Percentiles rank a stretch among this genome's conserved stretches.
Evolutionary conservation across 1,139 yeast species (phyloP).

Genomic region (Geotrichum phurueaensis): DNA sequence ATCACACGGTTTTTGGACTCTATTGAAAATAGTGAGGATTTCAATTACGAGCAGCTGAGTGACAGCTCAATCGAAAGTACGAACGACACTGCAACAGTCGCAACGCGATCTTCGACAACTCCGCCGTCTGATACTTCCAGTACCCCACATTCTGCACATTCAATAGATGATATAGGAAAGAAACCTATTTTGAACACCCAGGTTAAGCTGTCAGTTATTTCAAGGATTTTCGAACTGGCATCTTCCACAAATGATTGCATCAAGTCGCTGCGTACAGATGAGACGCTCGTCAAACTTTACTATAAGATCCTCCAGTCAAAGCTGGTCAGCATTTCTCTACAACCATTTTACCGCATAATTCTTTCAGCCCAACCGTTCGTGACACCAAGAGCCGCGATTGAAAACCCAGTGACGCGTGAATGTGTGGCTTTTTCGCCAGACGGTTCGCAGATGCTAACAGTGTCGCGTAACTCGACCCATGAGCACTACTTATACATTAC

Average conservation of each 20-base stretch:
- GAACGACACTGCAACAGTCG: not conserved
- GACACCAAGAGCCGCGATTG: not conserved
- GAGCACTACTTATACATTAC: constrained; percentile 13
- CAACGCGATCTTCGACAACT: not conserved
- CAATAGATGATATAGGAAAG: not conserved
- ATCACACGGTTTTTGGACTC: not conserved
- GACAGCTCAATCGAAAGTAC: not conserved
- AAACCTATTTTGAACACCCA: not conserved
- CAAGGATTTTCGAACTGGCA: not conserved
- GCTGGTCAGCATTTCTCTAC: constrained; percentile 12
- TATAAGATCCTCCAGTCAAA: constrained; percentile 12
- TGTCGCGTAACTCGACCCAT: constrained; percentile 10
- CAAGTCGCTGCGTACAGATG: not conserved
- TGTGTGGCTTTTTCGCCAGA: constrained; percentile 16
- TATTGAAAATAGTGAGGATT: not conserved
- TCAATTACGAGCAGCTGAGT: not conserved
- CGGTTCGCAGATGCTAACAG: constrained; percentile 12
- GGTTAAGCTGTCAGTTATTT: not conserved
- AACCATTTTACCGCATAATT: constrained; percentile 12
- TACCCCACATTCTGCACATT: not conserved
- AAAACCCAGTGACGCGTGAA: constrained; percentile 6
- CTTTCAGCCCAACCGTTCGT: constrained; percentile 2
- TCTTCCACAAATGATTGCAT: not conserved
- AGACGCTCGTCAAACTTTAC: constrained; percentile 10
- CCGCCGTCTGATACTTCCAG: not conserved